Evolutionary conservation across 2,329 filamentous ascomycete species (phyloP), one percentile per base, ranked within the genome.

Genomic region (Salinomyces thailandicus): DNA sequence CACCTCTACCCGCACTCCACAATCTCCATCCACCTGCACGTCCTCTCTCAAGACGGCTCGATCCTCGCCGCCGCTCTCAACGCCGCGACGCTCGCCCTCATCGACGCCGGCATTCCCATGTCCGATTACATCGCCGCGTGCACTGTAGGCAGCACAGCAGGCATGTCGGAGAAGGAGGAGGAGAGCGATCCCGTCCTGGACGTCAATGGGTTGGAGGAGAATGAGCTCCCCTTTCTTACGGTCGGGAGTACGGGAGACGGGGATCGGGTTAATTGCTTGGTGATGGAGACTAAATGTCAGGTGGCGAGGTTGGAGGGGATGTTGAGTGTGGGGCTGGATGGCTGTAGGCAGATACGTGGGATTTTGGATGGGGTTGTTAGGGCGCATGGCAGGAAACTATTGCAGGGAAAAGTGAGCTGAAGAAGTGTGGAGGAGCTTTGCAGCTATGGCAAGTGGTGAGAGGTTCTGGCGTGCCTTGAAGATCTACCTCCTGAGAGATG

Each of bases 41-140:
- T 98, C 22, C 77, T 98, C 30, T 83, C 81, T 0, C 80, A 93
- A 49, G 91, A 98, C 59, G 91, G 91, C 18, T 87, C 83, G 1
- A 72, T 96, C 2, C 77, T 98, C 14, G 86, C 89, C 0, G 82
- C 86, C 0, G 85, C 89, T 31, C 69, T 96, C 49, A 98, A 98
- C 54, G 91, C 91, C 3, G 76, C 83, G 0, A 94, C 89, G 0
- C 75, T 98, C 9, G 91, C 91, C 0, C 75, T 96, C 15, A 80
- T 96, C 44, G 91, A 98, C 57, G 91, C 91, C 1, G 91, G 91
- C 35, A 81, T 98, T 14, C 91, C 91, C 16, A 95, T 96, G 87
- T 77, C 79, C 2, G 85, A 93, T 56, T 93, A 95, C 57, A 74
- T 96, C 2, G 78, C 79, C 15, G 85, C 87, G 5, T 93, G 85